Percentiles rank a stretch among this genome's conserved stretches.
Evolutionary conservation across 2,329 filamentous ascomycete genomes (phyloP).

Genomic region (Diaporthe eres): DNA sequence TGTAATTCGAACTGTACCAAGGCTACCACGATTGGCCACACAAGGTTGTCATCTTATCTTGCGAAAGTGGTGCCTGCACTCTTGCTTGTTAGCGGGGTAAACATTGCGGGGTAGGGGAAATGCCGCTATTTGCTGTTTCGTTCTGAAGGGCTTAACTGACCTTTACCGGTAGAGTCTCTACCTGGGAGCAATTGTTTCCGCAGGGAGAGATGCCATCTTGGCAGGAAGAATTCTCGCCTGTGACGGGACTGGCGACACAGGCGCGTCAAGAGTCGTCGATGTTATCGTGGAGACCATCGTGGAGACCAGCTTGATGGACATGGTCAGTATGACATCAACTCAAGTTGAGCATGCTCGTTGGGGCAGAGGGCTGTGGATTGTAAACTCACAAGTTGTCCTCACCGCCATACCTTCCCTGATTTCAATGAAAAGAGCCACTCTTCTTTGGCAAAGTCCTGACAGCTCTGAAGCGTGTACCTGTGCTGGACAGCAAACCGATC

Average conservation of each 20-base stretch:
- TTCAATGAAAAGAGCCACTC: background rate
- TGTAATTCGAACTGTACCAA: too few species aligned
- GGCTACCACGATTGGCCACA: background rate
- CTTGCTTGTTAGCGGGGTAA: background rate
- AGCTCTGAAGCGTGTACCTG: too few species aligned
- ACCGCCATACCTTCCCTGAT: background rate
- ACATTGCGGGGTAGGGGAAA: background rate
- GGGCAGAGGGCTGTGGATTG: background rate
- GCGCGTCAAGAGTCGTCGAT: background rate
- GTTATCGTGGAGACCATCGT: background rate
- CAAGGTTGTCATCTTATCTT: background rate
- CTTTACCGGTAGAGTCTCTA: background rate
- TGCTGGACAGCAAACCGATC: background rate
- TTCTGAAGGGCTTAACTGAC: background rate
- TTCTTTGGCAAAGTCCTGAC: rapidly evolving
- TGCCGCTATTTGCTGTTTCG: background rate
- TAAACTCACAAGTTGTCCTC: background rate
- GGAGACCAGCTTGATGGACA: background rate
- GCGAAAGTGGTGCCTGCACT: background rate
- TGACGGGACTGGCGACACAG: rapidly evolving
- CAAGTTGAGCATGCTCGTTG: background rate
- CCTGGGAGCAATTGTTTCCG: too few species aligned
- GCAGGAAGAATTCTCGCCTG: background rate
- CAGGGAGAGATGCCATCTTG: background rate
- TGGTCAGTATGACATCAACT: background rate